Evolutionary conservation across 2,329 filamentous ascomycete genomes (phyloP).

Genomic region (Acarospora socialis): DNA sequence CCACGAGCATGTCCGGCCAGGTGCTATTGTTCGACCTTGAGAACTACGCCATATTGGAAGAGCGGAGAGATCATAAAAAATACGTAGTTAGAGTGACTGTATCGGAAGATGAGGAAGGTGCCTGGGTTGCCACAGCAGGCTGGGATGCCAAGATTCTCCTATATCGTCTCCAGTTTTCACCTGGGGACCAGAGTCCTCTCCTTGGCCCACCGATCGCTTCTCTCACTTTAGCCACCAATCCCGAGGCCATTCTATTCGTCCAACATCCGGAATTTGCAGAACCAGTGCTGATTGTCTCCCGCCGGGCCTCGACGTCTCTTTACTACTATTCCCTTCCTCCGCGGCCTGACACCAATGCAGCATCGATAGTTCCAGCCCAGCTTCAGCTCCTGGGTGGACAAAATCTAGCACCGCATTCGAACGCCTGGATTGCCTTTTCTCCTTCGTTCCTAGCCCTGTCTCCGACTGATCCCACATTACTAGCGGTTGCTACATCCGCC

Average conservation of each 20-base stretch:
- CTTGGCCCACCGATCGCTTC: constrained; percentile 28
- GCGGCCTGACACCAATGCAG: constrained; percentile 13
- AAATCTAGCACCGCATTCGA: constrained; percentile 48
- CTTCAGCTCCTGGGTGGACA: constrained; percentile 38
- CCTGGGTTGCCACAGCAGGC: constrained; percentile 42
- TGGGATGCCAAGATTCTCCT: constrained; percentile 46
- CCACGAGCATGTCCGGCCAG: constrained; percentile 46
- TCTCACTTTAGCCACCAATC: constrained; percentile 36
- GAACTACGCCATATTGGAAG: constrained; percentile 28
- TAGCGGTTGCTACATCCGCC: constrained; percentile 46
- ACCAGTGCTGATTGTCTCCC: constrained; percentile 38
- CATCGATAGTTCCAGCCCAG: constrained; percentile 12
- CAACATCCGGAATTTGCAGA: constrained; percentile 32
- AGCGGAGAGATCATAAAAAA: constrained; percentile 43
- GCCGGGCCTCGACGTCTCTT: constrained; percentile 44
- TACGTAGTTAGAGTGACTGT: constrained; percentile 41
- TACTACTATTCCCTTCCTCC: constrained; percentile 36
- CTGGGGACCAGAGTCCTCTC: constrained; percentile 11
- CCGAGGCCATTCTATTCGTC: constrained; percentile 42
- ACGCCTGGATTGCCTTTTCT: constrained; percentile 50
- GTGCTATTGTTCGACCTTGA: constrained; percentile 32
- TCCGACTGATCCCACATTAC: constrained; percentile 38
- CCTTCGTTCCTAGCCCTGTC: constrained; percentile 42
- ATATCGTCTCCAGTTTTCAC: constrained; percentile 26
- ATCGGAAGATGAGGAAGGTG: constrained; percentile 20